A percentile compares a stretch with the other conserved stretches of the same genome.
phyloP scores from a whole-genome alignment of 208 protist species.

The Phytomonas francai region DNA sequence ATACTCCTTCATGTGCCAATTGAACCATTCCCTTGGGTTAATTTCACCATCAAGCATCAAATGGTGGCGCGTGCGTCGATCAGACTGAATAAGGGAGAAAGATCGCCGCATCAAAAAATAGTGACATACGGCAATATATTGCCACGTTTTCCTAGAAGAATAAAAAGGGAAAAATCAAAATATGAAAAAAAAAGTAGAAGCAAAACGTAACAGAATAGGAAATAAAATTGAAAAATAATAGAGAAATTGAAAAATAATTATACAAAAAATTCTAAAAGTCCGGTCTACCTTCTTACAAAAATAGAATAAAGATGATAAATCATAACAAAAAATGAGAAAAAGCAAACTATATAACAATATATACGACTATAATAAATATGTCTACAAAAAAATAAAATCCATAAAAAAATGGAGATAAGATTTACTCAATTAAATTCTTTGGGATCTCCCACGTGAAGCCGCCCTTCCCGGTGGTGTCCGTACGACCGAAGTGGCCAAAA shows the following conservation, averaged over 20 bases:
- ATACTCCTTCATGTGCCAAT: constrained; percentile 89
- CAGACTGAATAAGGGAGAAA: constrained; percentile 31
- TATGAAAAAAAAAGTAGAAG: neutral
- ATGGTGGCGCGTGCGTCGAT: constrained; percentile 83
- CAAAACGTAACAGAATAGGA: constrained; percentile 12
- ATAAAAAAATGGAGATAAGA: constrained; percentile 9
- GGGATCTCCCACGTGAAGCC: constrained; percentile 98
- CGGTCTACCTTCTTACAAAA: constrained; percentile 1
- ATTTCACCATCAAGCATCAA: constrained; percentile 87
- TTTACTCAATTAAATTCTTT: constrained; percentile 91
- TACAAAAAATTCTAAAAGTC: constrained; percentile 12
- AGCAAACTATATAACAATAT: constrained; percentile 8
- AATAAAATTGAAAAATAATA: constrained; percentile 1
- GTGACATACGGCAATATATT: neutral
- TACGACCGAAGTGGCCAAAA: constrained; percentile 99
- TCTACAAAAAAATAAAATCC: constrained; percentile 5
- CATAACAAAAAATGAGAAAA: constrained; percentile 12
- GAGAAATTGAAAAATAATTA: constrained; percentile 2
- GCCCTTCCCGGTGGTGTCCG: constrained; percentile 64
- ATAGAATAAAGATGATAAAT: constrained; percentile 3
- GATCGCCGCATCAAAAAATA: constrained; percentile 4
- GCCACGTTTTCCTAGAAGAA: neutral
- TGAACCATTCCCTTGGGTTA: constrained; percentile 88
- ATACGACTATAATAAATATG: neutral
- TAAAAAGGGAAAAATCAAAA: constrained; percentile 5